Evolutionary conservation across 2,329 filamentous ascomycete genomes (phyloP).

Genomic region (Chaetomiaceae sp.): DNA sequence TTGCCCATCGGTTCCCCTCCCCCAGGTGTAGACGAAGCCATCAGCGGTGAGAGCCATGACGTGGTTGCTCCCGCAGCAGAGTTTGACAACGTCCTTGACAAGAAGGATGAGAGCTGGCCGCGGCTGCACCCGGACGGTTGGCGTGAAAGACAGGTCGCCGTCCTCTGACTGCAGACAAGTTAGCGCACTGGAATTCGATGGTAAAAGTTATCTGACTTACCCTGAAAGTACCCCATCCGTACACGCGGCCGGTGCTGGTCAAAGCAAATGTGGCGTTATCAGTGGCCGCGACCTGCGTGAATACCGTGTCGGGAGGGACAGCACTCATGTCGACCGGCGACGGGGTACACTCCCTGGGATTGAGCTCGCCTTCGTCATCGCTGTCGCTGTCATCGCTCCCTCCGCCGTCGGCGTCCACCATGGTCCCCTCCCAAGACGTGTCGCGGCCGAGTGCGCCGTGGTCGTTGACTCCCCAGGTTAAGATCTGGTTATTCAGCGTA

Average conservation of each 20-base stretch:
- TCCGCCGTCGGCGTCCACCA: conserved; percentile 48
- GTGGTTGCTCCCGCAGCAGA: conserved; percentile 19
- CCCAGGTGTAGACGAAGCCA: conserved; percentile 19
- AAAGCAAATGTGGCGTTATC: conserved; percentile 73
- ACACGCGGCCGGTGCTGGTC: conserved; percentile 69
- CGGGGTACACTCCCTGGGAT: conserved; percentile 58
- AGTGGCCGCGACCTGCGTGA: conserved; percentile 61
- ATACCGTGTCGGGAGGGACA: conserved; percentile 27
- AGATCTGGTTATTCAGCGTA: conserved; percentile 72
- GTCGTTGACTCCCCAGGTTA: conserved; percentile 86
- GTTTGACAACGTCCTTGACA: conserved; percentile 32
- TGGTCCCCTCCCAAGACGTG: conserved; percentile 56
- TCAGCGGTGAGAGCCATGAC: conserved; percentile 16
- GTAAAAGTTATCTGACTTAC: conserved; percentile 26
- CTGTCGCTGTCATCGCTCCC: conserved; percentile 33
- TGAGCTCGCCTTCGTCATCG: conserved; percentile 43
- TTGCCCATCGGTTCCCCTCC: conserved; percentile 11
- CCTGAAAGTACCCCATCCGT: conserved; percentile 79
- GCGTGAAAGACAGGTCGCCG: conserved; percentile 40
- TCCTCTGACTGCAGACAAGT: conserved; percentile 31
- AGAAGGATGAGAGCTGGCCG: conserved; percentile 52
- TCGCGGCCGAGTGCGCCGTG: conserved; percentile 73
- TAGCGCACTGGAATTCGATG: conserved; percentile 25
- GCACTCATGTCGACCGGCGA: conserved; percentile 46
- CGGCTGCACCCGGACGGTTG: conserved; percentile 36